Conservation (phyloP, 805 yeast species). For the Metschnikowia kofuensis region DNA sequence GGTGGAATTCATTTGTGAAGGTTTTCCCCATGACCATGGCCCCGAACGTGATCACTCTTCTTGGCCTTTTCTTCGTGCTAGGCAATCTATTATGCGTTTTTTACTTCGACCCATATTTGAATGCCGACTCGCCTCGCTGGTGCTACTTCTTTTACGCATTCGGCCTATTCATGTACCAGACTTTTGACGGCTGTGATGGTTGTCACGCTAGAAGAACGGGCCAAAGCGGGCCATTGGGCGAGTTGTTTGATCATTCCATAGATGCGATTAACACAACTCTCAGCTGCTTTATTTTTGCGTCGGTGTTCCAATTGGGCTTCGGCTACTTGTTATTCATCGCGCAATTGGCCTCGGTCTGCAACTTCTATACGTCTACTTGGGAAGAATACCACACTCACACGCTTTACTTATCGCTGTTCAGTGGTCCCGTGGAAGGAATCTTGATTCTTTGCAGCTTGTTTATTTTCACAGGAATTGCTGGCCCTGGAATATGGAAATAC, state of each 20-base stretch:
- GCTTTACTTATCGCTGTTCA: slow-evolving; percentile 69
- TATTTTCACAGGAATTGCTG: slow-evolving; percentile 61
- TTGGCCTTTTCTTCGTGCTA: slow-evolving; percentile 72
- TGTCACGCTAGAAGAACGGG: slow-evolving; percentile 93
- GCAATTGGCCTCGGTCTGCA: slow-evolving; percentile 71
- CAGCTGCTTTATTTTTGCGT: slow-evolving; percentile 68
- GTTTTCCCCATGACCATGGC: slow-evolving; percentile 87
- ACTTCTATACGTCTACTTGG: slow-evolving; percentile 91
- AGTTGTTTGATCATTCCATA: slow-evolving; percentile 85
- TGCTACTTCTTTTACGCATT: slow-evolving; percentile 72
- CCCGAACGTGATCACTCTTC: slow-evolving; percentile 84
- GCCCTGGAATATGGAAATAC: slow-evolving; percentile 65
- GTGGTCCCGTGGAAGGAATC: slow-evolving; percentile 97
- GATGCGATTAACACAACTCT: slow-evolving; percentile 76
- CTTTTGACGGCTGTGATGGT: slow-evolving; percentile 96
- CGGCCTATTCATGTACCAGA: slow-evolving; percentile 86
- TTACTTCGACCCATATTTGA: slow-evolving; percentile 67
- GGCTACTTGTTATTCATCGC: slow-evolving; percentile 57
- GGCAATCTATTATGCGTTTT: slow-evolving; percentile 62
- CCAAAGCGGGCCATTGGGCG: slow-evolving; percentile 94
- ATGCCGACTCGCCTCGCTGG: slow-evolving; percentile 67
- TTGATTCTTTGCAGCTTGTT: slow-evolving; percentile 56
- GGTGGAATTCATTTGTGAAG: slow-evolving; percentile 71
- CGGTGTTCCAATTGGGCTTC: slow-evolving; percentile 76
- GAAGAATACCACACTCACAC: slow-evolving; percentile 91